Percentiles rank a stretch among this genome's conserved stretches.
Evolutionary conservation across 2,329 filamentous ascomycete genomes (phyloP).

Genomic region (Aspergillus brunneoviolaceus): DNA sequence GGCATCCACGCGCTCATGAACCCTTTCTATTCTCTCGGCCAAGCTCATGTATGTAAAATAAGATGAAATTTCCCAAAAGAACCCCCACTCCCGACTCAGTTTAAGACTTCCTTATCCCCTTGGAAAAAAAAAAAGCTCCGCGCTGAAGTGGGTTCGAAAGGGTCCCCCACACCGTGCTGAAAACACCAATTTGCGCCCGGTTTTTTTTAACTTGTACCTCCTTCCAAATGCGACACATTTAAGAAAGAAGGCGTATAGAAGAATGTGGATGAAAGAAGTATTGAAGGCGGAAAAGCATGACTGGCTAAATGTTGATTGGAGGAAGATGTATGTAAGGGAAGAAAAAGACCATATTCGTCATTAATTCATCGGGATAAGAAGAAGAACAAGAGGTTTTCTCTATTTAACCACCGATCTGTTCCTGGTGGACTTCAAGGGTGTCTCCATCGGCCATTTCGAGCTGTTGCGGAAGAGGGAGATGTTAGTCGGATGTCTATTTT

Average conservation of each 20-base stretch:
- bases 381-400: background rate
- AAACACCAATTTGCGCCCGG: conserved; percentile 17
- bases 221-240: background rate
- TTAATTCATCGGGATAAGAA: conserved; percentile 2
- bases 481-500: background rate
- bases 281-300: background rate
- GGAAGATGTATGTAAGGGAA: conserved; percentile 1
- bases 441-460: conserved; percentile 97
- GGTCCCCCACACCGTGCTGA: background rate
- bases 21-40: background rate
- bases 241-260: background rate
- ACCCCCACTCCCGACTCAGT: no score
- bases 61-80: no score
- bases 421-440: conserved; percentile 94
- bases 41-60: background rate
- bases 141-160: background rate
- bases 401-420: conserved; percentile 79
- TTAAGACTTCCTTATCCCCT: no score
- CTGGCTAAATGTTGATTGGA: background rate
- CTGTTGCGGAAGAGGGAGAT: conserved; percentile 47
- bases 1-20: background rate
- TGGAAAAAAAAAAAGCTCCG: background rate
- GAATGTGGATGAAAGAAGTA: background rate
- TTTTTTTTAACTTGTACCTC: background rate
- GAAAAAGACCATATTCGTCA: background rate